Conservation (phyloP, 2,329 filamentous ascomycete genomes). For the Botryotinia convoluta region DNA sequence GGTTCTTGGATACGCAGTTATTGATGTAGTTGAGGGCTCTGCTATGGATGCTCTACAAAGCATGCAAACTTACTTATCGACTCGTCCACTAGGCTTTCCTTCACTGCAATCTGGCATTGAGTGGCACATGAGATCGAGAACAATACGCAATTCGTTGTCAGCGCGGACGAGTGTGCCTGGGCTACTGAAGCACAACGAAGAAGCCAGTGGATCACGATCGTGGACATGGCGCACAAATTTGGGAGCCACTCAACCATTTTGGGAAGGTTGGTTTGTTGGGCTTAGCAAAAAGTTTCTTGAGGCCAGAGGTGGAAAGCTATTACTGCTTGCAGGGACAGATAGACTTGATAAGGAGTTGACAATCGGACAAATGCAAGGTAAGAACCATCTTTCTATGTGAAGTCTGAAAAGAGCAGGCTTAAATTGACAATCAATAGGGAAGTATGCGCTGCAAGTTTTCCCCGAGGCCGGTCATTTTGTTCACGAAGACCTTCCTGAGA, state of each 20-base stretch:
- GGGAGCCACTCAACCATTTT: constrained; percentile 79
- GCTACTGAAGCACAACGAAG: constrained; percentile 57
- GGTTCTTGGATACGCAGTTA: constrained; percentile 80
- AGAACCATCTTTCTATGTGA: constrained; percentile 22
- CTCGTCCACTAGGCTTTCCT: constrained; percentile 75
- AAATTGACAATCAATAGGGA: constrained; percentile 52
- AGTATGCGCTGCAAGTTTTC: constrained; percentile 93
- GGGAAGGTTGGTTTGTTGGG: constrained; percentile 90
- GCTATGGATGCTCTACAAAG: constrained; percentile 91
- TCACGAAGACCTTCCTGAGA: constrained; percentile 90
- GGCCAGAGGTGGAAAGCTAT: constrained; percentile 76
- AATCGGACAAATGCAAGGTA: constrained; percentile 96
- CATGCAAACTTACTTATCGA: constrained; percentile 90
- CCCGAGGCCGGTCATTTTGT: constrained; percentile 96
- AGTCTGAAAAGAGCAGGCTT: background rate
- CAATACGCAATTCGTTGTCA: constrained; percentile 78
- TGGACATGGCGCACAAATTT: constrained; percentile 90
- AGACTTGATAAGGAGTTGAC: constrained; percentile 86
- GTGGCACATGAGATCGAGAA: constrained; percentile 89
- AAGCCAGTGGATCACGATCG: constrained; percentile 28
- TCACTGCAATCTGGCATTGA: constrained; percentile 78
- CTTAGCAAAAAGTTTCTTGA: constrained; percentile 84
- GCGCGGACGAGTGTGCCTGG: constrained; percentile 85
- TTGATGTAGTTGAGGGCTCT: constrained; percentile 94
- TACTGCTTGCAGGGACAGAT: constrained; percentile 86